phyloP scores from a whole-genome alignment of 257 asterid genomes.

The Verbena officinalis region DNA sequence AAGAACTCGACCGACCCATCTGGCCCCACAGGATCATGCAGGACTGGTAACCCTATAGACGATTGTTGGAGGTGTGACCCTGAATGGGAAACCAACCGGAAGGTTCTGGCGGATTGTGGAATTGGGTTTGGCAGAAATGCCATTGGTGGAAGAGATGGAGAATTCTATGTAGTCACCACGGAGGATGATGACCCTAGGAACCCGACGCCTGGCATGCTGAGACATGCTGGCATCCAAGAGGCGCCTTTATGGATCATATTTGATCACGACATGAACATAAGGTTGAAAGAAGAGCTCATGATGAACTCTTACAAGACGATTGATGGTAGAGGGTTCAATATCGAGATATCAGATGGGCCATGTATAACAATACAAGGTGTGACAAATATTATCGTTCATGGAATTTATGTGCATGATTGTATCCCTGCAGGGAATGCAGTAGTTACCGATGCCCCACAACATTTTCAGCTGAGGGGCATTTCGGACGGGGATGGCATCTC shows the following conservation, averaged over 20 bases:
- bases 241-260: conserved; percentile 80
- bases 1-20: conserved; percentile 33
- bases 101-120: conserved; percentile 59
- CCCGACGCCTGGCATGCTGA: conserved; percentile 62
- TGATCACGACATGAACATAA: conserved; percentile 54
- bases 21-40: conserved; percentile 27
- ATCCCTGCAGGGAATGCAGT: conserved; percentile 59
- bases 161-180: conserved; percentile 54
- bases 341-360: conserved; percentile 64
- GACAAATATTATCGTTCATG: conserved; percentile 60
- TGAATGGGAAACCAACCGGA: conserved; percentile 69
- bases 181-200: conserved; percentile 51
- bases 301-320: conserved; percentile 78
- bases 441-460: conserved; percentile 51
- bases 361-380: conserved; percentile 63
- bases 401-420: conserved; percentile 62
- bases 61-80: conserved; percentile 78
- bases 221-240: conserved; percentile 65
- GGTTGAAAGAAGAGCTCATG: conserved; percentile 50
- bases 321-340: conserved; percentile 62
- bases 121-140: conserved; percentile 69
- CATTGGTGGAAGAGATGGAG: conserved; percentile 66
- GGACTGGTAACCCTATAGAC: conserved; percentile 68
- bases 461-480: conserved; percentile 51
- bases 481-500: conserved; percentile 80